Evolutionary conservation across 495 filamentous ascomycete species (phyloP), one percentile per base, ranked within the genome.

Genomic region (Talaromyces liani): DNA sequence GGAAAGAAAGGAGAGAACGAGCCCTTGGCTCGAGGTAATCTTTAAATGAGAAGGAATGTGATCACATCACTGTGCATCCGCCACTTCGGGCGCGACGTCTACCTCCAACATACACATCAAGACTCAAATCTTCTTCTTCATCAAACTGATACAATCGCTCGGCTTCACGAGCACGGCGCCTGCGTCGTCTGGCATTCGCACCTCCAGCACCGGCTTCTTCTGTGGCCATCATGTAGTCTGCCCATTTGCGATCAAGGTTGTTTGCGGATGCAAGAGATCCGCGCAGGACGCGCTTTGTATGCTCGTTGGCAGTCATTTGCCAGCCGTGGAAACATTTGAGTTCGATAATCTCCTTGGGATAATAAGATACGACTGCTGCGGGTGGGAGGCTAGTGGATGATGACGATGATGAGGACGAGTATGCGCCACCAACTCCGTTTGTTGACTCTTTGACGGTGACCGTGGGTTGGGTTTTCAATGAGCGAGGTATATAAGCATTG

Each of bases 321-420:
- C 91, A 98, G 20, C 87, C 91, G 72, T 96, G 93, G 78, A 92
- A 98, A 73, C 92, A 96, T 73, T 96, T 97, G 45, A 98, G 80
- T 18, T 84, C 77, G 60, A 98, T 90, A 59, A 96, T 84, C 67
- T 94, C 87, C 4, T 82, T 84, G 0, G 89, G 87, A 49, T 85
- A 89, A 0, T 80, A 73, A 66, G 68, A 65, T 12, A 67, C 60
- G 14, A 67, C 58, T 5, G 72, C 72, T 27, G 39, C 63, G 12
- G 69, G 63, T 36, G 68, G 71, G 12, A 65, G 72, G 34, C n/a
- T 73, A 71, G 24, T 68, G 65, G 55, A 70, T 64, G 22, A 70
- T 65, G 41, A 71, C 67, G 2, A 72, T 66, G 2, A 73, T 72
- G 39, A 69, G 74, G 49, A 68, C 65, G 31, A 69, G 24, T 47